These are phyloP conservation scores for Cinchona pubescens DNA, from an alignment of 257 asterid genomes.

Conservation along the genomic window DNA sequence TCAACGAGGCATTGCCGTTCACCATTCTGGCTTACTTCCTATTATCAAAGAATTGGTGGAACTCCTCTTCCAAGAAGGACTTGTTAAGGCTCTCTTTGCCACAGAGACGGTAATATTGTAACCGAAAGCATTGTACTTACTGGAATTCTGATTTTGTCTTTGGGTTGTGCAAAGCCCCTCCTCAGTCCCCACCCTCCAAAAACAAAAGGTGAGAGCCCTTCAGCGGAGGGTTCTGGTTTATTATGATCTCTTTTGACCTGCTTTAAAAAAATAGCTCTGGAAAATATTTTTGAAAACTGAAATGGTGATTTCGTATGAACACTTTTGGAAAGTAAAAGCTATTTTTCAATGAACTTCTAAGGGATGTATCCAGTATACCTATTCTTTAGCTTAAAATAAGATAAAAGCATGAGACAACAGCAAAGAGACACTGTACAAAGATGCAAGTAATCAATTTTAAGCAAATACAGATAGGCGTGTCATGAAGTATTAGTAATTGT, in stretches of 20 bases:
- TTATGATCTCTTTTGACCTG: not conserved
- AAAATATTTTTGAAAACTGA: not conserved
- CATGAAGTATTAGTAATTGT: not conserved
- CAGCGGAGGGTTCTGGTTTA: not conserved
- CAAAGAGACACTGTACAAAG: not conserved
- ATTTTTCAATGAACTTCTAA: not conserved
- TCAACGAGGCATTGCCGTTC: constrained; percentile 97
- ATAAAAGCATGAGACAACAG: not conserved
- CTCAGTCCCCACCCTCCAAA: not conserved
- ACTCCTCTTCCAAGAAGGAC: constrained; percentile 95
- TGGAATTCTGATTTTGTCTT: not conserved
- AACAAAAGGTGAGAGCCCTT: not conserved
- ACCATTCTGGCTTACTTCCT: constrained; percentile 99
- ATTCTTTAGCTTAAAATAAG: not conserved
- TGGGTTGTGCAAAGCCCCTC: no score
- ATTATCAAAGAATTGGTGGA: constrained; percentile 96
- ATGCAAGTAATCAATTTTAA: not conserved
- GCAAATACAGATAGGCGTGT: not conserved
- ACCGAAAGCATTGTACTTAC: not conserved
- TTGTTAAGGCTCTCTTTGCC: constrained; percentile 94
- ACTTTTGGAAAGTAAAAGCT: not conserved
- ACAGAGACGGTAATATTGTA: constrained; percentile 79
- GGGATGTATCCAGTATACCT: not conserved
- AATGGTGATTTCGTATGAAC: not conserved
- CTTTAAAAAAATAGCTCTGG: not conserved